Conservation (phyloP, 1,284 basidiomycete species). For the Fomitopsis pinicola region DNA sequence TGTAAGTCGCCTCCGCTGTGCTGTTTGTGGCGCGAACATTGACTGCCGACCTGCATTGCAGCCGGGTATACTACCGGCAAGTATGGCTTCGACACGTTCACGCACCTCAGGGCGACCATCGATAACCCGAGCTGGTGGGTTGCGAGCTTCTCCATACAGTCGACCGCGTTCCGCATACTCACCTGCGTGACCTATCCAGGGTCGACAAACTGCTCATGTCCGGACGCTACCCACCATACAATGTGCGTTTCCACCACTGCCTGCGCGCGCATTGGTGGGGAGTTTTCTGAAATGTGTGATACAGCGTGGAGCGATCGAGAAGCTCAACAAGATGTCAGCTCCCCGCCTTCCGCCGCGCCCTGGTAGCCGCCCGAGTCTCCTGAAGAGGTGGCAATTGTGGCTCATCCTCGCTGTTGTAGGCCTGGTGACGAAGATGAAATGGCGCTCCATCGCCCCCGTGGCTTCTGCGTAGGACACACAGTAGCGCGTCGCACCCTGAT, state of each 20-base stretch:
- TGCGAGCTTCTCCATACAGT: neutral
- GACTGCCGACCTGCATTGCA: conserved; percentile 20
- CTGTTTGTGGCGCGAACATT: neutral
- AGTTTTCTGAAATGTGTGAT: conserved; percentile 1
- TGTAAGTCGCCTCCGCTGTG: conserved; percentile 37
- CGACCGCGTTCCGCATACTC: neutral
- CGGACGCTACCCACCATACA: conserved; percentile 65
- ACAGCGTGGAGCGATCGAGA: conserved; percentile 22
- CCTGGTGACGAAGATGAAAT: conserved; percentile 17
- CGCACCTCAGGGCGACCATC: conserved; percentile 56
- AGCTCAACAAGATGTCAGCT: conserved; percentile 18
- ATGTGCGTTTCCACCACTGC: conserved; percentile 29
- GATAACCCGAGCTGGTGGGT: conserved; percentile 63
- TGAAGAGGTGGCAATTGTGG: conserved; percentile 23
- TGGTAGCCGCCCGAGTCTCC: conserved; percentile 5
- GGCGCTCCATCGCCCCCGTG: neutral
- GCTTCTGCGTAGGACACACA: neutral
- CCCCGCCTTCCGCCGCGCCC: conserved; percentile 39
- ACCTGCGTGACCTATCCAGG: conserved; percentile 30
- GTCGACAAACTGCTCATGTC: conserved; percentile 46
- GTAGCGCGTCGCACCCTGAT: neutral
- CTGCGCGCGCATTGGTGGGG: neutral
- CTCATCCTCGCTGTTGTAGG: conserved; percentile 19
- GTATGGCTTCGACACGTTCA: conserved; percentile 65
- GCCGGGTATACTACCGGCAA: conserved; percentile 64